Conservation (phyloP, 208 protist genomes). For the Wallacemonas collosoma region DNA sequence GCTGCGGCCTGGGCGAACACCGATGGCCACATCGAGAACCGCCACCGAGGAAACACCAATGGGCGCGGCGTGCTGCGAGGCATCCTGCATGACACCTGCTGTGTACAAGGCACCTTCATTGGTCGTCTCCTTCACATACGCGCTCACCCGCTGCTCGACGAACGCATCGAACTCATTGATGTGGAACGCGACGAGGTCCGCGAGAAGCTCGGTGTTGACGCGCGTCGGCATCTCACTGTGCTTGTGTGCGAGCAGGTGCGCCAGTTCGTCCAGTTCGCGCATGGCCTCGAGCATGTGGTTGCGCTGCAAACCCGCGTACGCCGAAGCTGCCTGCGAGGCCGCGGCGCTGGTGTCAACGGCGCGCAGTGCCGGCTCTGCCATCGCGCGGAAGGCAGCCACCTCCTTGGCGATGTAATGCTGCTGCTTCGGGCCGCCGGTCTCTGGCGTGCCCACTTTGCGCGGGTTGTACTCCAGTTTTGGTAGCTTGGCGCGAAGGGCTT, state of each 20-base stretch:
- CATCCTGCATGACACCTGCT: conserved; percentile 53
- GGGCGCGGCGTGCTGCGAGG: conserved; percentile 37
- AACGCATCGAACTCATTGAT: conserved; percentile 86
- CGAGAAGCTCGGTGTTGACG: conserved; percentile 67
- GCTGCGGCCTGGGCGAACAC: conserved; percentile 65
- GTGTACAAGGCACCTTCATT: conserved; percentile 70
- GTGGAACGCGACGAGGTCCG: conserved; percentile 77
- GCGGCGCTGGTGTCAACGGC: conserved; percentile 28
- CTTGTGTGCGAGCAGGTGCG: conserved; percentile 41
- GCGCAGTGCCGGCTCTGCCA: conserved; percentile 23
- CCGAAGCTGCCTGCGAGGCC: conserved; percentile 28
- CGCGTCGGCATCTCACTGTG: conserved; percentile 57
- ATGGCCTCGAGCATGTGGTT: conserved; percentile 66
- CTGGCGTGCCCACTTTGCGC: conserved; percentile 34
- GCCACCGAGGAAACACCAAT: conserved; percentile 63
- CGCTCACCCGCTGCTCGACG: conserved; percentile 52
- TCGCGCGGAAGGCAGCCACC: conserved; percentile 28
- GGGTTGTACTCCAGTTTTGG: conserved; percentile 66
- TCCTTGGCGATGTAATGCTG: conserved; percentile 55
- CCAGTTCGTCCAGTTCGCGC: conserved; percentile 64
- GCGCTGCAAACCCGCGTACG: conserved; percentile 74
- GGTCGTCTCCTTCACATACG: conserved; percentile 73
- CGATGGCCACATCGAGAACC: conserved; percentile 79
- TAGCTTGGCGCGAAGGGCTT: conserved; percentile 50
- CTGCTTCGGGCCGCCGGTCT: conserved; percentile 56